phyloP scores from a whole-genome alignment of 495 filamentous ascomycete species.

The Daldinia vernicosa region DNA sequence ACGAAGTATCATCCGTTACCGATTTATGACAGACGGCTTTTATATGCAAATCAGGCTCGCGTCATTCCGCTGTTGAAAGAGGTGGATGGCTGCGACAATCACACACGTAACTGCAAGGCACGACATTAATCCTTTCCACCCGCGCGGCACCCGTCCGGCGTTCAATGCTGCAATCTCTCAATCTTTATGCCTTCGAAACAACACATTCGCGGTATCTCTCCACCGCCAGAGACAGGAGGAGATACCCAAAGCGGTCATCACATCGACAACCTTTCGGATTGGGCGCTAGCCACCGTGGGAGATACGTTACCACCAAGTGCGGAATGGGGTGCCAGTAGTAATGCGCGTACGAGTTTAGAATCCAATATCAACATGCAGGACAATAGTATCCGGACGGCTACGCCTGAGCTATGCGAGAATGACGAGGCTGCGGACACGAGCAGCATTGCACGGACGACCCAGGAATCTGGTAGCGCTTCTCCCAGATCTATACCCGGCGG shows the following conservation, averaged over 20 bases:
- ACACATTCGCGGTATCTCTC: conserved; percentile 48
- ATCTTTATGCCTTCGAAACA: conserved; percentile 42
- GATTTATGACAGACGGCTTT: conserved; percentile 40
- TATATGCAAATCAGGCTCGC: conserved; percentile 22
- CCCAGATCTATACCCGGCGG: conserved; percentile 55
- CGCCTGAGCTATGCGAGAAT: conserved; percentile 59
- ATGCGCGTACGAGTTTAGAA: conserved; percentile 30
- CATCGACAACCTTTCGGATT: conserved; percentile 47
- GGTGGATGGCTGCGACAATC: conserved; percentile 31
- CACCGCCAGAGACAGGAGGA: conserved; percentile 46
- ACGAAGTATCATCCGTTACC: conserved; percentile 25
- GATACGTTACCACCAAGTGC: conserved; percentile 42
- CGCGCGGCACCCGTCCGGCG: conserved; percentile 32
- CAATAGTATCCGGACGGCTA: conserved; percentile 60
- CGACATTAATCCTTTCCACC: conserved; percentile 23
- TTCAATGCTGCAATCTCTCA: conserved; percentile 38
- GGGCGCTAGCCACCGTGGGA: conserved; percentile 48
- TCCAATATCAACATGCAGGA: conserved; percentile 40
- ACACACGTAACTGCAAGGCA: conserved; percentile 32
- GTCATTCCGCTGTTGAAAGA: conserved; percentile 30
- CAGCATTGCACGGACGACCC: conserved; percentile 43
- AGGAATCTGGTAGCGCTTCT: conserved; percentile 43
- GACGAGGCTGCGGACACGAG: conserved; percentile 39
- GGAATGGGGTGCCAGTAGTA: conserved; percentile 38
- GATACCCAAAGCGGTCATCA: conserved; percentile 40